Conservation (phyloP, 257 asterid genomes). For the Thymus mandschuricus region DNA sequence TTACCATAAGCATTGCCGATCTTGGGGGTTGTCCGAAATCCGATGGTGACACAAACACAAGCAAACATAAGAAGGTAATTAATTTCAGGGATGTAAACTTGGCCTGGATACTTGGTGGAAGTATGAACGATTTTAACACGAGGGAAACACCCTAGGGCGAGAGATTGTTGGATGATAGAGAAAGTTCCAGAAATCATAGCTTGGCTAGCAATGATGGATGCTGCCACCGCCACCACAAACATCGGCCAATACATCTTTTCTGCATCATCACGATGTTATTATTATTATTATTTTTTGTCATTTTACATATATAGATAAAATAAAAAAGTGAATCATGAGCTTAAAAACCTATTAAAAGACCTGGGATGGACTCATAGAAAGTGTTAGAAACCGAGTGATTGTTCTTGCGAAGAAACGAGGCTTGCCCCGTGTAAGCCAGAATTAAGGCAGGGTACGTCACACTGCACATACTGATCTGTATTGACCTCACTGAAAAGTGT, state of each 20-base stretch:
- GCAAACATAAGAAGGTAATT: constrained; percentile 14
- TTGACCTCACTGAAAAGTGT: too few species aligned
- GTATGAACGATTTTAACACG: too few species aligned
- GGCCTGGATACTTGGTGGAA: too few species aligned
- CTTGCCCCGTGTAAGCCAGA: constrained; percentile 61
- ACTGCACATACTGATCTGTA: too few species aligned
- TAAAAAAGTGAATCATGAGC: too few species aligned
- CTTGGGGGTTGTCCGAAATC: constrained; percentile 43
- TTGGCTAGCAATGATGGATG: constrained; percentile 65
- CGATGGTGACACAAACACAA: constrained; percentile 50
- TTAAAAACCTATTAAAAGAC: constrained; percentile 13
- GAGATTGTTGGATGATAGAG: constrained; percentile 61
- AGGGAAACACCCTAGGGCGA: constrained; percentile 59
- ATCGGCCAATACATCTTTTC: constrained; percentile 62
- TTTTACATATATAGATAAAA: too few species aligned
- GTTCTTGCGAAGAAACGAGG: constrained; percentile 52
- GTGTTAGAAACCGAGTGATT: constrained; percentile 31
- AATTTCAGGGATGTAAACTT: too few species aligned
- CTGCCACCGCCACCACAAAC: constrained; percentile 55
- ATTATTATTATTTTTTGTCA: too few species aligned
- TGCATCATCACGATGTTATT: constrained; percentile 21
- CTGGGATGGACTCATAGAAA: constrained; percentile 61
- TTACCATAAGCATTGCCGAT: constrained; percentile 70
- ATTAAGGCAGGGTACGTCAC: constrained; percentile 39
- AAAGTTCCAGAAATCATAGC: constrained; percentile 66